Evolutionary conservation across 805 yeast genomes (phyloP).

Genomic region (Metschnikowia sp.): DNA sequence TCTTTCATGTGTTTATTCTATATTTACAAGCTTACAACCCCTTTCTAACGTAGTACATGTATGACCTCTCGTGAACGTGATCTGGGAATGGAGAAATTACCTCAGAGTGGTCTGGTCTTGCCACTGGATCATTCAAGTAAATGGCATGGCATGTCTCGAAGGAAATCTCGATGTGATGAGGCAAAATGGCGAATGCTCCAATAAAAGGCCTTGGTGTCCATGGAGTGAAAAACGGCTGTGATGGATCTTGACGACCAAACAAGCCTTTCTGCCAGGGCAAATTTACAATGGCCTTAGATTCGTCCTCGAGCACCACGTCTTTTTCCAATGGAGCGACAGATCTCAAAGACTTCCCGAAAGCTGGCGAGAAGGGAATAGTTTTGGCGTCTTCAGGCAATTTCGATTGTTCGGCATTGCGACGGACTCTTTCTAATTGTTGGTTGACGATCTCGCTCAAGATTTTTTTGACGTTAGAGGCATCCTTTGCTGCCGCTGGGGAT

Average conservation of each 20-base stretch:
- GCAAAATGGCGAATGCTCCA: constrained; percentile 88
- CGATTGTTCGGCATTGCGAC: constrained; percentile 25
- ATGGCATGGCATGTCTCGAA: constrained; percentile 93
- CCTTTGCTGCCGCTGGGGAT: constrained; percentile 28
- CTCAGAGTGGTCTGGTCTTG: constrained; percentile 95
- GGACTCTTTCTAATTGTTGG: constrained; percentile 30
- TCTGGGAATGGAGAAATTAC: constrained; percentile 86
- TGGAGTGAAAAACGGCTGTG: constrained; percentile 88
- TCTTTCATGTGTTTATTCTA: not conserved
- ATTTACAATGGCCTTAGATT: constrained; percentile 44
- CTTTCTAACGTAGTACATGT: constrained; percentile 85
- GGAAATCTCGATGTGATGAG: constrained; percentile 87
- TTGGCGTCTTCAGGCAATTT: constrained; percentile 28
- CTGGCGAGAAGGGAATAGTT: constrained; percentile 26
- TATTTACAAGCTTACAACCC: constrained; percentile 42
- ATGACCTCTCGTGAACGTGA: constrained; percentile 86
- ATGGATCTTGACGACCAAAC: constrained; percentile 75
- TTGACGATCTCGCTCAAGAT: constrained; percentile 35
- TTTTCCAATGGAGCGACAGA: constrained; percentile 39
- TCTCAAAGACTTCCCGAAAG: constrained; percentile 24
- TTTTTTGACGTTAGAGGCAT: constrained; percentile 33
- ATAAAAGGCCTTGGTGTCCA: constrained; percentile 94
- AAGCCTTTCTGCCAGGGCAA: constrained; percentile 80
- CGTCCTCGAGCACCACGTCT: constrained; percentile 50
- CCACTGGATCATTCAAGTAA: constrained; percentile 95